phyloP scores from a whole-genome alignment of 805 yeast genomes.

The Suhomyces sp. region DNA sequence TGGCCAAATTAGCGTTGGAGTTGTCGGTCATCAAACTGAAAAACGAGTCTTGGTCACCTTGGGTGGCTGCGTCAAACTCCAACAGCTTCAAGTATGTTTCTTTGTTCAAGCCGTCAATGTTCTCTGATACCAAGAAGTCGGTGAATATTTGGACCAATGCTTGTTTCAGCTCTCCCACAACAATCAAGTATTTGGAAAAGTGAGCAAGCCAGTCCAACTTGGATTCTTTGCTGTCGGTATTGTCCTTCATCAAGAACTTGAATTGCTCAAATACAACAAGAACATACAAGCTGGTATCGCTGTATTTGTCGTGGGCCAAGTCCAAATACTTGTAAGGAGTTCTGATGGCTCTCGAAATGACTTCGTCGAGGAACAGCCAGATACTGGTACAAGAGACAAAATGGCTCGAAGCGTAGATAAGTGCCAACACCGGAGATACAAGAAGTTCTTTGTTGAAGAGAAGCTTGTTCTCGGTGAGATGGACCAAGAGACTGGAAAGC shows the following conservation, averaged over 20 bases:
- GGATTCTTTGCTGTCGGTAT: constrained; percentile 11
- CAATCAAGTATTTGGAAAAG: constrained; percentile 44
- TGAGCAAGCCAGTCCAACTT: constrained; percentile 48
- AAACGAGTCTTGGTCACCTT: constrained; percentile 8
- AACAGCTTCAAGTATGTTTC: constrained; percentile 6
- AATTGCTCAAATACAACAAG: constrained; percentile 62
- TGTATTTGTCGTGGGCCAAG: constrained; percentile 27
- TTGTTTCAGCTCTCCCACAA: constrained; percentile 58
- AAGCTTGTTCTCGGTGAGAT: constrained; percentile 49
- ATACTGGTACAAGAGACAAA: neutral
- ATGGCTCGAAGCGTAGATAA: constrained; percentile 47
- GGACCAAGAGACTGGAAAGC: constrained; percentile 47
- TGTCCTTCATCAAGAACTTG: constrained; percentile 44
- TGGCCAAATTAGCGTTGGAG: constrained; percentile 6
- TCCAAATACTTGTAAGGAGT: constrained; percentile 88
- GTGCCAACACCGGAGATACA: constrained; percentile 53
- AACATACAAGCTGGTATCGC: constrained; percentile 31
- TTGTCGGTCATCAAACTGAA: constrained; percentile 11
- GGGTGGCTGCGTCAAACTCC: constrained; percentile 1
- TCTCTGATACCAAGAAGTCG: constrained; percentile 8
- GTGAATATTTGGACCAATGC: constrained; percentile 17
- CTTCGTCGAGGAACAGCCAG: constrained; percentile 72
- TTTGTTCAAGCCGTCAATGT: constrained; percentile 1
- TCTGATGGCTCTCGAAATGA: constrained; percentile 64
- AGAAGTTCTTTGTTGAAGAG: constrained; percentile 50